Conservation (phyloP, 148 eudicot species). For the Nyssa sinensis region DNA sequence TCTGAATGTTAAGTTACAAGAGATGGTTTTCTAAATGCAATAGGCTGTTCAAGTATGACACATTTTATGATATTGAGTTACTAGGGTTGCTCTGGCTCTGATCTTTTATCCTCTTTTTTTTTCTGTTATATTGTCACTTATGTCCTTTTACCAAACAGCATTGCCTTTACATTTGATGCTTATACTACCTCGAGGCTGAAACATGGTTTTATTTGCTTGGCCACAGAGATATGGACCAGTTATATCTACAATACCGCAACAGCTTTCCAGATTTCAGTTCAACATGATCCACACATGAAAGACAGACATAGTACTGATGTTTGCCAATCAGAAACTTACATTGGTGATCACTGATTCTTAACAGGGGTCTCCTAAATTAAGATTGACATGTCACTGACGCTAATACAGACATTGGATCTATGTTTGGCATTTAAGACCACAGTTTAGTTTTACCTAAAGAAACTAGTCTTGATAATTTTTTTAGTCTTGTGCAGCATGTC, state of each 20-base stretch:
- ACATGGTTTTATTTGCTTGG: slow-evolving; percentile 12
- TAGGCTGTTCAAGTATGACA: neutral
- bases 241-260: slow-evolving; percentile 90
- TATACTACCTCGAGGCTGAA: neutral
- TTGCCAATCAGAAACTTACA: neutral
- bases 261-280: slow-evolving; percentile 86
- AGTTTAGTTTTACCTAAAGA: neutral
- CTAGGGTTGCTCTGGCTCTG: neutral
- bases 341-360: neutral
- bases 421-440: too few relatives aligned
- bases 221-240: slow-evolving; percentile 93
- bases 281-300: slow-evolving; percentile 67
- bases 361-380: slow-evolving; percentile 2
- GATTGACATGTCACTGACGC: slow-evolving; percentile 1
- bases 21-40: neutral
- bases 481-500: neutral
- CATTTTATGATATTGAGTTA: neutral
- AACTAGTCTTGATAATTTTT: neutral
- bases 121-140: neutral
- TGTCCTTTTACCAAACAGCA: neutral
- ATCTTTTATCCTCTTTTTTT: neutral
- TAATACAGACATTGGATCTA: neutral
- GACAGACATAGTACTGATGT: neutral
- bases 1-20: neutral
- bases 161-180: neutral